Conservation (phyloP, 2,329 filamentous ascomycete species). For the Chalaropsis thielavioides region DNA sequence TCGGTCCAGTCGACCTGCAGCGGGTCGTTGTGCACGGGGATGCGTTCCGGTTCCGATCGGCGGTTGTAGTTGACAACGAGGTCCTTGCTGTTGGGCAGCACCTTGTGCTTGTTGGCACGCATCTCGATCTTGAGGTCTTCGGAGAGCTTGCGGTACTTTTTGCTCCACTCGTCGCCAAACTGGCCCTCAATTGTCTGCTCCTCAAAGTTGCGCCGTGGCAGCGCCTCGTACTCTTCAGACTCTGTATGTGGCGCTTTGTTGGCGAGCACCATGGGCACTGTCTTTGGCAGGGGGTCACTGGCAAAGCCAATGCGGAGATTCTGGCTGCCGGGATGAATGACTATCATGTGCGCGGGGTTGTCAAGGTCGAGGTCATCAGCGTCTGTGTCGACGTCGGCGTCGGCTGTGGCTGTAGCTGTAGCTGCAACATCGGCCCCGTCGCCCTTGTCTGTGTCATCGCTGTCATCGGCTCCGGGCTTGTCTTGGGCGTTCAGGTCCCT, state of each 20-base stretch:
- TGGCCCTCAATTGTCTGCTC: conserved; percentile 55
- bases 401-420: conserved; percentile 29
- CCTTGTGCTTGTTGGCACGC: conserved; percentile 85
- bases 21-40: conserved; percentile 88
- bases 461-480: neutral
- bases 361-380: conserved; percentile 43
- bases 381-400: conserved; percentile 31
- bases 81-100: conserved; percentile 94
- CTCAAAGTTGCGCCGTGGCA: conserved; percentile 56
- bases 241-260: conserved; percentile 65
- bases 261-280: conserved; percentile 83
- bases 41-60: conserved; percentile 67
- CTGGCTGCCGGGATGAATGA: conserved; percentile 90
- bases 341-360: conserved; percentile 78
- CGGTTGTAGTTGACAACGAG: conserved; percentile 90
- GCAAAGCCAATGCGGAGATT: conserved; percentile 88
- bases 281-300: conserved; percentile 90
- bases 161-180: conserved; percentile 70
- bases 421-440: too few relatives aligned
- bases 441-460: too few relatives aligned
- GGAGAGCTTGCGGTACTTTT: conserved; percentile 67
- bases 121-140: conserved; percentile 79
- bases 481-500: conserved; percentile 25
- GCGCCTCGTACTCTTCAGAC: conserved; percentile 64
- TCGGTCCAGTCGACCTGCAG: conserved; percentile 90